A percentile compares a stretch with the other conserved stretches of the same genome.
Conservation (phyloP, 1,284 basidiomycete genomes). For the Leccinum insigne region DNA sequence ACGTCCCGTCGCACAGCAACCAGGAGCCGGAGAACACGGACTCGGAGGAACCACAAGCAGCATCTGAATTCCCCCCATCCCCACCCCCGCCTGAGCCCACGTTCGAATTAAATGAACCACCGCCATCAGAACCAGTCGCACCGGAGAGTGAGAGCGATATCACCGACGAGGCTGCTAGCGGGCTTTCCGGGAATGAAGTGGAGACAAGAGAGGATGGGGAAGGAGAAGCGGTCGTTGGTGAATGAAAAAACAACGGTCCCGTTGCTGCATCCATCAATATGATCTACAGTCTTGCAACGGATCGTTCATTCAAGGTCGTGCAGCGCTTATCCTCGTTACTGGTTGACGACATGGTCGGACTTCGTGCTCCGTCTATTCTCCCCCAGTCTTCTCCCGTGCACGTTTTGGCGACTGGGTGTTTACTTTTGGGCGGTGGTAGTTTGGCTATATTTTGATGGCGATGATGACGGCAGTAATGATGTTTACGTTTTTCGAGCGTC, state of each 20-base stretch:
- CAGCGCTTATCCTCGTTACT: constrained; percentile 7
- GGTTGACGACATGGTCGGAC: constrained; percentile 17
- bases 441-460: constrained; percentile 3
- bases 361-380: constrained; percentile 20
- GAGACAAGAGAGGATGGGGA: constrained; percentile 10
- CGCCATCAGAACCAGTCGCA: constrained; percentile 32
- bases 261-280: constrained; percentile 5
- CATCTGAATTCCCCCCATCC: constrained; percentile 5
- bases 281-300: not conserved
- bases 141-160: constrained; percentile 37
- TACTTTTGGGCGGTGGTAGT: constrained; percentile 3
- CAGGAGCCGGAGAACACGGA: not conserved
- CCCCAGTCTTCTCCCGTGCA: not conserved
- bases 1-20: constrained; percentile 2
- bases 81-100: constrained; percentile 6
- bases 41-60: constrained; percentile 13
- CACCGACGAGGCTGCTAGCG: constrained; percentile 31
- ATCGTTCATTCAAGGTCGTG: not conserved
- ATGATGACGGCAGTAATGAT: not conserved
- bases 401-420: not conserved
- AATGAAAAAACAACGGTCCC: constrained; percentile 21
- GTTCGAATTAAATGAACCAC: constrained; percentile 33
- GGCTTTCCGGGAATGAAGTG: constrained; percentile 21
- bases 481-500: constrained; percentile 2
- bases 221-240: constrained; percentile 16